Evolutionary conservation across 148 eudicot genomes (phyloP), one percentile per base, ranked within the genome.

Genomic region (Pouteria glomerata): DNA sequence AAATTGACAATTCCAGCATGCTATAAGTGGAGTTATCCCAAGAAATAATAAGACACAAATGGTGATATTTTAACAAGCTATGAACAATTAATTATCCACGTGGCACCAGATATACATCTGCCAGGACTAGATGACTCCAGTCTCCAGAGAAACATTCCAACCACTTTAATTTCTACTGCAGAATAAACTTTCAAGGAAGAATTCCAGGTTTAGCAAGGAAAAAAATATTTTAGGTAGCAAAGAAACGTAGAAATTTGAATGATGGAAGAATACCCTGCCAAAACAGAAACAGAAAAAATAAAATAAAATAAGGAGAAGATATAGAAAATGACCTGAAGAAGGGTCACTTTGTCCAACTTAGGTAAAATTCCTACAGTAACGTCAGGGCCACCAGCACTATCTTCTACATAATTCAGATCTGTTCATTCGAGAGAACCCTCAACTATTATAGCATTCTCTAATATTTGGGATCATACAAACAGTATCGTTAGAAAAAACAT

Each of bases 341-440:
- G 96, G 48, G 97, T 88, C 66, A 94, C 86, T 86, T 89, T 89
- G 69, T 91, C 96, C 76, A 88, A 71, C 77, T 89, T 91, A n/a
- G 98, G 96, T 8, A 91, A 76, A 81, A 79, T 86, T 70, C 96
- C 98, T 8, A 94, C 96, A 29, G 97, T 91, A 31, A 94, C 91
- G 85, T 94, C 98, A 44, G 98, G 97, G 72, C 98, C 97, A 59
- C 97, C 97, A 74, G 98, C 98, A 76, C 98, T 91, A 74, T 94
- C 98, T 82, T 94, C 98, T 18, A 88, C 82, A 65, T 91, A 94
- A 74, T 89, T 94, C 47, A 94, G 79, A 85, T 91, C 98, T 91
- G 89, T 45, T 19, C 55, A 71, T 67, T 59, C 27, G 26, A 74
- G 39, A 29, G 33, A 37, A 45, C 34, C 31, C 16, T 57, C 37